phyloP scores from a whole-genome alignment of 108 stramenopile species.

The Aurantiochytrium sp. region DNA sequence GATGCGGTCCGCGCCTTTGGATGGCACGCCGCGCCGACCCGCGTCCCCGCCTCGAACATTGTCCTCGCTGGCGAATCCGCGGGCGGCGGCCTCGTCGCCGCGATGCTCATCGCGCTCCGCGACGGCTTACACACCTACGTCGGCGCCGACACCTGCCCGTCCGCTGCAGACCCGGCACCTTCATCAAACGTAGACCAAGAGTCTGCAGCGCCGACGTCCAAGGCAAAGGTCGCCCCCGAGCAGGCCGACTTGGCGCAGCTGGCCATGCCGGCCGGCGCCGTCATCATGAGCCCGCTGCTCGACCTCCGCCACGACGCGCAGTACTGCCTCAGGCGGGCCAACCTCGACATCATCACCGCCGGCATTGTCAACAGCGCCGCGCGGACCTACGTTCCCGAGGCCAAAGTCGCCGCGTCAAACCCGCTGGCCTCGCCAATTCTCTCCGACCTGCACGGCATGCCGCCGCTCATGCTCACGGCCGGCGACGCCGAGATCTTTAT shows the following conservation, averaged over 20 bases:
- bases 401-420: neutral
- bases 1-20: neutral
- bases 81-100: neutral
- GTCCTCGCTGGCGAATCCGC: neutral
- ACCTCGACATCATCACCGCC: neutral
- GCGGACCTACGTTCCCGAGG: neutral
- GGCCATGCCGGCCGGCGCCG: neutral
- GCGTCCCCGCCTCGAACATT: neutral
- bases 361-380: neutral
- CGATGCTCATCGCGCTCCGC: neutral
- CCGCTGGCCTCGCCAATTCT: constrained; percentile 8
- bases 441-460: neutral
- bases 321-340: neutral
- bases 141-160: no score
- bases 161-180: no score
- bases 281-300: neutral
- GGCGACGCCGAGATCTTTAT: constrained; percentile 20
- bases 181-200: no score
- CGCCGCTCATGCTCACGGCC: neutral
- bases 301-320: neutral
- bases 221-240: neutral
- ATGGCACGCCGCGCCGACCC: neutral
- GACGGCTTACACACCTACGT: neutral
- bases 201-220: no score
- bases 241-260: neutral